Percentiles rank a stretch among this genome's conserved stretches.
These are phyloP conservation scores for Pholiota molesta DNA, from an alignment of 768 basidiomycete species.

Conservation along the genomic window DNA sequence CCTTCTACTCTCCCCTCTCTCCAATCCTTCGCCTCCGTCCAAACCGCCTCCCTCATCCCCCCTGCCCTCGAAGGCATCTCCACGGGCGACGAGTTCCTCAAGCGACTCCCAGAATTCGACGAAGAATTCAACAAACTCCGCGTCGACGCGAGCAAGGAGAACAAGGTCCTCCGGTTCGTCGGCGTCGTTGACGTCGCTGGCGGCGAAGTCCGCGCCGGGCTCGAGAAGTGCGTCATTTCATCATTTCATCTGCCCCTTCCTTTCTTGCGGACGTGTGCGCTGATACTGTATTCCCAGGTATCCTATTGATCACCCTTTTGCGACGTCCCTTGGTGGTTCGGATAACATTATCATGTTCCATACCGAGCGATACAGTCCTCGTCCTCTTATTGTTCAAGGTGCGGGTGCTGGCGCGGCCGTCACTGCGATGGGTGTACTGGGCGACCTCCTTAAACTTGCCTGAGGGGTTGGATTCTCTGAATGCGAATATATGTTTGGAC, in stretches of 20 bases:
- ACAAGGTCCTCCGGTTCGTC: conserved; percentile 90
- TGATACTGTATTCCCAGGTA: conserved; percentile 56
- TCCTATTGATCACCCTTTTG: conserved; percentile 87
- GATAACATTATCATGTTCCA: conserved; percentile 99
- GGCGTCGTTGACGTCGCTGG: conserved; percentile 86
- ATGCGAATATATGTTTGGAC: neutral
- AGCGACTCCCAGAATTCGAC: conserved; percentile 81
- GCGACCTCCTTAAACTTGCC: conserved; percentile 73
- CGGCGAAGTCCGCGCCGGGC: conserved; percentile 79
- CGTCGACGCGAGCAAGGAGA: conserved; percentile 74
- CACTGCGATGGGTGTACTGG: conserved; percentile 97
- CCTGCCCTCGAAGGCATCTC: conserved; percentile 63
- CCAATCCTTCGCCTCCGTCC: conserved; percentile 81
- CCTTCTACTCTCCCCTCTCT: conserved; percentile 51
- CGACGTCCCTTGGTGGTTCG: conserved; percentile 92
- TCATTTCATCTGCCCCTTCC: neutral
- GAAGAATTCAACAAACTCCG: conserved; percentile 74
- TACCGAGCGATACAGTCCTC: conserved; percentile 85
- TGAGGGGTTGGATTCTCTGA: conserved; percentile 19
- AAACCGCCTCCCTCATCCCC: conserved; percentile 87
- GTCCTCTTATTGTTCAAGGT: conserved; percentile 93
- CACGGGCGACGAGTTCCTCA: conserved; percentile 83
- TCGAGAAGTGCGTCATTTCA: conserved; percentile 72
- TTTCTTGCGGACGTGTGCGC: neutral
- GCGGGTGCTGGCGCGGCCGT: conserved; percentile 98